Evolutionary conservation across 2,329 filamentous ascomycete species (phyloP).

Genomic region (Colletotrichum kahawae): DNA sequence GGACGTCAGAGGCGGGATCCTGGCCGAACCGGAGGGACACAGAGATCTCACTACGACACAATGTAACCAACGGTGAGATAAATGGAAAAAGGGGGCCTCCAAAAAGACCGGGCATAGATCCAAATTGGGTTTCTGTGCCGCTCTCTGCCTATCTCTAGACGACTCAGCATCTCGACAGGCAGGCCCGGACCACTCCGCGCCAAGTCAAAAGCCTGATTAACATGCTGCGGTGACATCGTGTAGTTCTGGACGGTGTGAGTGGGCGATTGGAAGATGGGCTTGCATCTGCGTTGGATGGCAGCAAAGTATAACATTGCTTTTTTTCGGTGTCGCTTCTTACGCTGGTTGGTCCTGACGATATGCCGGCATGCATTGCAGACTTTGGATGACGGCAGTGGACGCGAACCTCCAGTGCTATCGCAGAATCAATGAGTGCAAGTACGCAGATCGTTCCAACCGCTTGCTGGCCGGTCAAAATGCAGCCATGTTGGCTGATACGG

Average conservation of each 20-base stretch:
- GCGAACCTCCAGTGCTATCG: not conserved
- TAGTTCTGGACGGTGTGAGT: not conserved
- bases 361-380: not conserved
- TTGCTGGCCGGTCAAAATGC: not conserved
- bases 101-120: not conserved
- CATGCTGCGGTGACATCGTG: not conserved
- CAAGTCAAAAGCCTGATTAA: not conserved
- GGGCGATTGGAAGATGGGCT: not conserved
- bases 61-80: not conserved
- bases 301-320: not conserved
- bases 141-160: not conserved
- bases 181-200: not conserved
- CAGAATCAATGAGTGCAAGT: not conserved
- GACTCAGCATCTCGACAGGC: rapidly evolving
- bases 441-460: not conserved
- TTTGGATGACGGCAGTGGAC: not conserved
- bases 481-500: not conserved
- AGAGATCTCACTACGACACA: not conserved
- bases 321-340: not conserved
- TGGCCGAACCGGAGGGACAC: not conserved
- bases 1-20: not conserved
- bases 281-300: not conserved
- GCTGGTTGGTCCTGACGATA: not conserved
- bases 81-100: not conserved
- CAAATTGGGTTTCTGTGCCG: not conserved